These are phyloP conservation scores for Anthoceros angustus DNA, from an alignment of 225 moss, liverwort and hornwort species.

Conservation along the genomic window DNA sequence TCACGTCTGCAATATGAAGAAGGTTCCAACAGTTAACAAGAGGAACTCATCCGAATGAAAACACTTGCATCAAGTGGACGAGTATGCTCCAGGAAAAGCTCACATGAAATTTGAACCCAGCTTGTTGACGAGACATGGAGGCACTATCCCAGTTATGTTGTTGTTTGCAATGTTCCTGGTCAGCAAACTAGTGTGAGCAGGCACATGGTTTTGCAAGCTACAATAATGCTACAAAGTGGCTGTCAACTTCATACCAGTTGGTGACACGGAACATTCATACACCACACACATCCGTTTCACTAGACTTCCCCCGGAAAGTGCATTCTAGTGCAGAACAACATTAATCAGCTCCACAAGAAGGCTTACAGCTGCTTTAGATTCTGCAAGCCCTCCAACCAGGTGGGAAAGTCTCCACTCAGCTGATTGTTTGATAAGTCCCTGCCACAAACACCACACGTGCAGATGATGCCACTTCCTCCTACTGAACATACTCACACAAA, in stretches of 20 bases:
- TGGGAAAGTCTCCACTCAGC: conserved; percentile 3
- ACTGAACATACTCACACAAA: no score
- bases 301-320: no score
- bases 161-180: not conserved
- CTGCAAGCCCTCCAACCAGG: not conserved
- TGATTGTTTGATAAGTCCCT: conserved; percentile 2
- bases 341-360: not conserved
- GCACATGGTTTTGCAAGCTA: not conserved
- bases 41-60: no score
- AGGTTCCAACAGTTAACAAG: no score
- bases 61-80: no score
- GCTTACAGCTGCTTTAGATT: not conserved
- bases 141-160: not conserved
- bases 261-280: no score
- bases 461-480: no score
- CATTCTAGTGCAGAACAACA: not conserved
- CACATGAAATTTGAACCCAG: not conserved
- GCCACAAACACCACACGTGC: not conserved
- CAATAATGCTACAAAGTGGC: no score
- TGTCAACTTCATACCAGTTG: no score
- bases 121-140: not conserved
- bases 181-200: not conserved
- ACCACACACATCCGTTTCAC: no score
- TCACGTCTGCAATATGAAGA: no score
- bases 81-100: not conserved